Percentiles rank a stretch among this genome's conserved stretches.
These are phyloP conservation scores for Panicum hallii DNA, from an alignment of 202 grass and related monocot species.

Conservation along the genomic window DNA sequence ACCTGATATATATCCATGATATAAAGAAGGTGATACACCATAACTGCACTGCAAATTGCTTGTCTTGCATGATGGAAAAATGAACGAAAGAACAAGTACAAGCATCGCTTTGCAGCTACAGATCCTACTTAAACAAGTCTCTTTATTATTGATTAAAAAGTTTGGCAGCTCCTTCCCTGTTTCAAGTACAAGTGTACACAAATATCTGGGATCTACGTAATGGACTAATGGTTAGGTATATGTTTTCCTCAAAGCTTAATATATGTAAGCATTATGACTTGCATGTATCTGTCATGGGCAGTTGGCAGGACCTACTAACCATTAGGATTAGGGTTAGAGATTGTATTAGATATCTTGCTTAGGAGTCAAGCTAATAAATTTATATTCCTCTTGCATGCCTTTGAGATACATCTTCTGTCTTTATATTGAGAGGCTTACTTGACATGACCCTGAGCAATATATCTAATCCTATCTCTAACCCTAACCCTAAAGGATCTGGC, in stretches of 20 bases:
- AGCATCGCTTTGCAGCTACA: conserved; percentile 7
- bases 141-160: not conserved
- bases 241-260: not conserved
- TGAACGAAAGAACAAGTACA: not conserved
- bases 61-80: conserved; percentile 1
- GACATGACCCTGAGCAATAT: not conserved
- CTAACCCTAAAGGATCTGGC: not conserved
- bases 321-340: not conserved
- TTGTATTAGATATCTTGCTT: not conserved
- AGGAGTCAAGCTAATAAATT: not conserved
- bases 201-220: not conserved
- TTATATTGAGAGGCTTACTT: not conserved
- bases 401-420: too few species aligned
- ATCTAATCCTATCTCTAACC: not conserved
- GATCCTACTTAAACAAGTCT: not conserved
- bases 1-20: not conserved
- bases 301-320: too few species aligned
- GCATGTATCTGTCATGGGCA: not conserved
- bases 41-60: conserved; percentile 1
- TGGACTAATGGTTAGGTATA: not conserved
- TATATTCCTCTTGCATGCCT: not conserved
- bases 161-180: not conserved
- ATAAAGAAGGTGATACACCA: not conserved
- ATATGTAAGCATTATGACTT: not conserved
- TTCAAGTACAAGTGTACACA: not conserved